Percentiles rank a stretch among this genome's conserved stretches.
Evolutionary conservation across 306 rosid genomes (phyloP).

Genomic region (Vigna radiata): DNA sequence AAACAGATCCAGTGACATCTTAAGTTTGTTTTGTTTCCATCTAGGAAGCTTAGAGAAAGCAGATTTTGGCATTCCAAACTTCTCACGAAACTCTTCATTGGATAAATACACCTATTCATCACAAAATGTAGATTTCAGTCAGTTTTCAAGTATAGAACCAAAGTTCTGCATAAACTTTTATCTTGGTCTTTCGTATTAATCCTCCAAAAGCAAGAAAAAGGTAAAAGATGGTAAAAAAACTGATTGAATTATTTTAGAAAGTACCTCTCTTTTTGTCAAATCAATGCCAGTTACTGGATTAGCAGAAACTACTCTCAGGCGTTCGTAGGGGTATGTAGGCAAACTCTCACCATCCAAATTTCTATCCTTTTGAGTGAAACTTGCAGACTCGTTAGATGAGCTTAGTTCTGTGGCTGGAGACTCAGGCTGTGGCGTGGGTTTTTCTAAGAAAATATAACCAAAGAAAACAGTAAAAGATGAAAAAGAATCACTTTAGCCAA

Average conservation of each 20-base stretch:
- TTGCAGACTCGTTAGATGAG: constrained; percentile 46
- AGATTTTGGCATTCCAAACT: constrained; percentile 69
- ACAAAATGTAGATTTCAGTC: constrained; percentile 34
- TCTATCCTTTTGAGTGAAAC: constrained; percentile 49
- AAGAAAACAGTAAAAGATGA: not conserved
- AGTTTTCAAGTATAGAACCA: not conserved
- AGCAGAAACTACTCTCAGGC: constrained; percentile 64
- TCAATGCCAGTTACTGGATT: constrained; percentile 72
- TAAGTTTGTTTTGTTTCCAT: constrained; percentile 97
- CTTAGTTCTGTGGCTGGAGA: constrained; percentile 52
- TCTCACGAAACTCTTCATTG: constrained; percentile 75
- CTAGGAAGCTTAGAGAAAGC: constrained; percentile 81
- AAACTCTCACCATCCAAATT: constrained; percentile 44
- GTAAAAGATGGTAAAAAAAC: constrained; percentile 15
- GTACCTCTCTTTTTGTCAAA: constrained; percentile 87
- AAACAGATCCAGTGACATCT: constrained; percentile 79
- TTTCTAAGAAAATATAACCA: constrained; percentile 36
- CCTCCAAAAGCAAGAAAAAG: not conserved
- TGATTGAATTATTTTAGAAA: constrained; percentile 30
- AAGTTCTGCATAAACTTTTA: not conserved
- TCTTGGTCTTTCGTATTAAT: constrained; percentile 30
- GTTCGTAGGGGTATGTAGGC: constrained; percentile 68
- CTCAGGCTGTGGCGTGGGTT: constrained; percentile 44
- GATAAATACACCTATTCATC: constrained; percentile 82
- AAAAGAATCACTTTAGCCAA: no score